phyloP scores from a whole-genome alignment of 176 grass and related monocot species.

The Dendrocalamus sinicus region DNA sequence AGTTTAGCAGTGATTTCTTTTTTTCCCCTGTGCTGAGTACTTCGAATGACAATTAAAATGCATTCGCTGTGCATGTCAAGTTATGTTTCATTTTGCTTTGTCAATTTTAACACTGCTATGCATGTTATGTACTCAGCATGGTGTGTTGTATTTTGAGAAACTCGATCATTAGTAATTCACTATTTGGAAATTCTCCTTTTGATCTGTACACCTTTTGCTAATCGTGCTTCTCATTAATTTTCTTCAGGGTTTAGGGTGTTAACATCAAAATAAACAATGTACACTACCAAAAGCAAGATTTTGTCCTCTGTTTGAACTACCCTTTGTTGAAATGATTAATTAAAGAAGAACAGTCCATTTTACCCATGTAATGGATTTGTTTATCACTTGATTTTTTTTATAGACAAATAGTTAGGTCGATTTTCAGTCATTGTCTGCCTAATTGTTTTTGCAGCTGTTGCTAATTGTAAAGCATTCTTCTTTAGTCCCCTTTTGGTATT shows the following conservation, averaged over 20 bases:
- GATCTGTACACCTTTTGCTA: background rate
- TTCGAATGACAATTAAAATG: background rate
- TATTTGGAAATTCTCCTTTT: background rate
- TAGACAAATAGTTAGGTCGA: background rate
- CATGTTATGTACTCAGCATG: background rate
- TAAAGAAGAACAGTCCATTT: slow-evolving; percentile 26
- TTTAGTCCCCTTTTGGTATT: background rate
- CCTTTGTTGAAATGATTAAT: slow-evolving; percentile 31
- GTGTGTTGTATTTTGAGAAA: background rate
- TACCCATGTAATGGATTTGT: background rate
- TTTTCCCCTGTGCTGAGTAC: background rate
- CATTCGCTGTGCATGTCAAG: background rate
- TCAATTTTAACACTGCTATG: background rate
- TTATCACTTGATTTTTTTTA: slow-evolving; percentile 1
- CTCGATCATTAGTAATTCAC: background rate
- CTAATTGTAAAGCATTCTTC: background rate
- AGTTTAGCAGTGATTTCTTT: background rate
- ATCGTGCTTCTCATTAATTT: background rate
- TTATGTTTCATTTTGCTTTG: background rate
- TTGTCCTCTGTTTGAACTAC: slow-evolving; percentile 16
- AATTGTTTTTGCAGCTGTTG: slow-evolving; percentile 22
- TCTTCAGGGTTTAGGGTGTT: background rate
- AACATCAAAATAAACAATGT: background rate
- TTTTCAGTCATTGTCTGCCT: slow-evolving; percentile 35
- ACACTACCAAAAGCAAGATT: slow-evolving; percentile 27